Conservation (phyloP, 306 rosid genomes). For the Cyamopsis tetragonoloba region DNA sequence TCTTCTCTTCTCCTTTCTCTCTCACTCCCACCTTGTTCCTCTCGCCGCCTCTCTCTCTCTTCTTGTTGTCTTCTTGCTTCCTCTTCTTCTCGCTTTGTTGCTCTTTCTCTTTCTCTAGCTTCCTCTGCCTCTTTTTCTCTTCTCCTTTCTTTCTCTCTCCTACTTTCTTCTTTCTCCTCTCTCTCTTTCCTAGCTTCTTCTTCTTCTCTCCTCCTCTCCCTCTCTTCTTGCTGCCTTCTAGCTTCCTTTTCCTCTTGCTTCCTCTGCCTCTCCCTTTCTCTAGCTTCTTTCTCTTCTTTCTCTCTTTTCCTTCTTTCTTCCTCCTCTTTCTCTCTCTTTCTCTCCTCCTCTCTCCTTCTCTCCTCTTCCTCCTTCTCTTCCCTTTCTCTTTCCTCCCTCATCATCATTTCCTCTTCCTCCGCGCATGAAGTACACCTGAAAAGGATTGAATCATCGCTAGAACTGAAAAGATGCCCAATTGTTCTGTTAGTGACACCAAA, state of each 20-base stretch:
- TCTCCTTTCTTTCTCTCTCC: background rate
- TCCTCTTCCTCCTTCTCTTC: conserved; percentile 40
- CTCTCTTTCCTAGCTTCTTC: conserved; percentile 33
- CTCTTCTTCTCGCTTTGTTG: background rate
- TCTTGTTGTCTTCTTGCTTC: background rate
- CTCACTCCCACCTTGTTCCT: background rate
- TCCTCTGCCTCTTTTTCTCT: background rate
- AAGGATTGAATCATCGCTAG: conserved; percentile 48
- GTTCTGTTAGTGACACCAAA: conserved; percentile 49
- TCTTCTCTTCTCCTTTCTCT: background rate
- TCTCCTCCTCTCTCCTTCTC: background rate
- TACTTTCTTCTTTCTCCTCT: background rate
- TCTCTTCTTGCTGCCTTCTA: background rate
- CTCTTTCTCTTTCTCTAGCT: background rate
- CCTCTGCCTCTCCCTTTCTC: background rate
- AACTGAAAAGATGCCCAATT: conserved; percentile 44
- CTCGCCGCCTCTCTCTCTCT: background rate
- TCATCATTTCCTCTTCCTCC: conserved; percentile 63
- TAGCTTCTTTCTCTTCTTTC: background rate
- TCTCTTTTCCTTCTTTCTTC: conserved; percentile 7
- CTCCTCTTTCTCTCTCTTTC: background rate
- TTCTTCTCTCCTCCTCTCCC: conserved; percentile 19
- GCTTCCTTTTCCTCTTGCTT: background rate
- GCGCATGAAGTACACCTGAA: conserved; percentile 74
- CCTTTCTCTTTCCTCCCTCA: conserved; percentile 48